phyloP scores from a whole-genome alignment of 352 stramenopile species.

The Nothophytophthora sp. region DNA sequence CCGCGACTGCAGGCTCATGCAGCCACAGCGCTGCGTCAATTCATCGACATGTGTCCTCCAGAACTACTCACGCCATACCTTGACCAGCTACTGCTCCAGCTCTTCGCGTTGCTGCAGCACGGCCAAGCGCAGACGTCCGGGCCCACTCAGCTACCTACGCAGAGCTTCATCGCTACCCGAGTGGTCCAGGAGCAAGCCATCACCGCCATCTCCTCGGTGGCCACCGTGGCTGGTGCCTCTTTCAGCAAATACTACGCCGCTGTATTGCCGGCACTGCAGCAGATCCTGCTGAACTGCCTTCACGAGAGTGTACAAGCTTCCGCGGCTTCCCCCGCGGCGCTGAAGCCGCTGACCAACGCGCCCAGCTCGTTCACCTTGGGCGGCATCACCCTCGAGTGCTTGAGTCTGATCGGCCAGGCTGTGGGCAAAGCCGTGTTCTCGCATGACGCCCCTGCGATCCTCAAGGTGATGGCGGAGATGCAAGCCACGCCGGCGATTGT shows the following conservation, averaged over 20 bases:
- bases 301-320: conserved; percentile 46
- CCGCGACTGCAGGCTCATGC: conserved; percentile 76
- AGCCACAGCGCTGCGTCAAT: conserved; percentile 76
- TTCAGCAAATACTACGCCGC: conserved; percentile 78
- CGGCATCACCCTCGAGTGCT: conserved; percentile 86
- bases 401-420: conserved; percentile 77
- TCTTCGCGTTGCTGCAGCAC: conserved; percentile 71
- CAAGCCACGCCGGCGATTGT: conserved; percentile 79
- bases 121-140: conserved; percentile 10
- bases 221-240: conserved; percentile 54
- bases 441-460: conserved; percentile 63
- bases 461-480: conserved; percentile 88
- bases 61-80: conserved; percentile 72
- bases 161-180: conserved; percentile 33
- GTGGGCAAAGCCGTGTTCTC: conserved; percentile 79
- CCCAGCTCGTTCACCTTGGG: conserved; percentile 73
- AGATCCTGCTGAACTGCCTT: conserved; percentile 68
- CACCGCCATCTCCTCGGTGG: conserved; percentile 79
- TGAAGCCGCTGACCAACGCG: conserved; percentile 27
- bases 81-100: conserved; percentile 65
- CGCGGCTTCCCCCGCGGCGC: conserved; percentile 12
- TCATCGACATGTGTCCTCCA: conserved; percentile 80
- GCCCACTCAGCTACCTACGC: conserved; percentile 13
- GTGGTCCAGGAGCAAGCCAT: conserved; percentile 83
- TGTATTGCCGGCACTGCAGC: conserved; percentile 74